Conservation (phyloP, 352 stramenopile genomes). For the Elongisporangium undulatum region DNA sequence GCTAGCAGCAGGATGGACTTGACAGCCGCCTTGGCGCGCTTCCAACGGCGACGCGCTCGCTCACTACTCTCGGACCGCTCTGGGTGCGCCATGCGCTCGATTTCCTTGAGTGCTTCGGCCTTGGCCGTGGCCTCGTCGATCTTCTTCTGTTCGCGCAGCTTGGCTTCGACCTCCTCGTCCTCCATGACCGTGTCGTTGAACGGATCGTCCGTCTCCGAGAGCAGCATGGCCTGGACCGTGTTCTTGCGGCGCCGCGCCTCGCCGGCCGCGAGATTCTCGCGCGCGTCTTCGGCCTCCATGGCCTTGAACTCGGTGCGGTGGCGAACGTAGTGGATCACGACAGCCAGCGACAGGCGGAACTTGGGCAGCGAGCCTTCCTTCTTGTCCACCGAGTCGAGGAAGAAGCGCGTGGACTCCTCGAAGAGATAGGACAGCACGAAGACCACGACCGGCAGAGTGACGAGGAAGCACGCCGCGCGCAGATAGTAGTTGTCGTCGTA, state of each 20-base stretch:
- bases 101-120: background rate
- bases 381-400: constrained; percentile 72
- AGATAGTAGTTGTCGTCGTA: constrained; percentile 62
- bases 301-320: constrained; percentile 60
- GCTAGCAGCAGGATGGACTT: constrained; percentile 55
- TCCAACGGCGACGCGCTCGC: constrained; percentile 29
- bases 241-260: background rate
- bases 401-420: constrained; percentile 60
- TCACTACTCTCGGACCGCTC: background rate
- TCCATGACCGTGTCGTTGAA: constrained; percentile 54
- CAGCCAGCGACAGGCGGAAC: constrained; percentile 66
- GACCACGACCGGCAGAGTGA: constrained; percentile 54
- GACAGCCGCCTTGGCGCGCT: constrained; percentile 41
- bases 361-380: constrained; percentile 65
- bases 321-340: constrained; percentile 77
- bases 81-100: background rate
- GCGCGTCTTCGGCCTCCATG: constrained; percentile 2
- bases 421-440: constrained; percentile 84
- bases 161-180: constrained; percentile 29
- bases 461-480: constrained; percentile 49
- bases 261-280: background rate
- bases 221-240: constrained; percentile 17
- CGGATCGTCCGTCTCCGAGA: constrained; percentile 48
- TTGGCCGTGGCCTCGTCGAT: background rate
- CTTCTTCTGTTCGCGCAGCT: background rate